Conservation (phyloP, 140 eudicot genomes). For the Flaveria floridana region DNA sequence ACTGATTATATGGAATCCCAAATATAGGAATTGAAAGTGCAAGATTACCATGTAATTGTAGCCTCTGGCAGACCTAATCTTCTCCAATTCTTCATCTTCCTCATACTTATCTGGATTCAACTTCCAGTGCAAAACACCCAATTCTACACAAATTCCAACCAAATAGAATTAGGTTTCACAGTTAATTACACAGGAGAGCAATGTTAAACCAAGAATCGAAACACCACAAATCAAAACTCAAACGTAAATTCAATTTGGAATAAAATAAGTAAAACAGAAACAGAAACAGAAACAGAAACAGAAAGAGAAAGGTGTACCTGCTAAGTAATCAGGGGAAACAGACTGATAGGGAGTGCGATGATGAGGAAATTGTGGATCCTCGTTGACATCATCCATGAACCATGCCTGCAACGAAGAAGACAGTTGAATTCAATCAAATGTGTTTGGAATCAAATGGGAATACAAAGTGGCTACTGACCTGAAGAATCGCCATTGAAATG, state of each 20-base stretch:
- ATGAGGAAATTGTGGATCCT: conserved; percentile 79
- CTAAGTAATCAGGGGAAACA: conserved; percentile 59
- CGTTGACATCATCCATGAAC: conserved; percentile 63
- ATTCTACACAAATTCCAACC: conserved; percentile 29
- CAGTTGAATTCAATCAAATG: neutral
- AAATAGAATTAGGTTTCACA: conserved; percentile 5
- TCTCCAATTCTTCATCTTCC: conserved; percentile 64
- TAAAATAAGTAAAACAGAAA: no score
- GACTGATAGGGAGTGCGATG: conserved; percentile 52
- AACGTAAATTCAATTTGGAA: neutral
- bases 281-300: neutral
- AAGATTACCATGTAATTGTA: conserved; percentile 67
- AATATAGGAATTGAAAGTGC: neutral
- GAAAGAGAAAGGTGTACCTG: conserved; percentile 32
- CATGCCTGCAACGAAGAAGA: conserved; percentile 56
- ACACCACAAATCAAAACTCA: neutral
- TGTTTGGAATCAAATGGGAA: neutral
- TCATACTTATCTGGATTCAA: conserved; percentile 71
- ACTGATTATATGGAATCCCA: neutral
- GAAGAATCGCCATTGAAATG: conserved; percentile 36
- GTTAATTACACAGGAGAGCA: no score
- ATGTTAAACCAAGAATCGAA: neutral
- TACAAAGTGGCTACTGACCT: conserved; percentile 9
- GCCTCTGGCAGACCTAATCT: conserved; percentile 71
- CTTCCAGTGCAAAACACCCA: conserved; percentile 82